Evolutionary conservation across 83 land plant genomes (phyloP).

Genomic region (Picea abies): DNA sequence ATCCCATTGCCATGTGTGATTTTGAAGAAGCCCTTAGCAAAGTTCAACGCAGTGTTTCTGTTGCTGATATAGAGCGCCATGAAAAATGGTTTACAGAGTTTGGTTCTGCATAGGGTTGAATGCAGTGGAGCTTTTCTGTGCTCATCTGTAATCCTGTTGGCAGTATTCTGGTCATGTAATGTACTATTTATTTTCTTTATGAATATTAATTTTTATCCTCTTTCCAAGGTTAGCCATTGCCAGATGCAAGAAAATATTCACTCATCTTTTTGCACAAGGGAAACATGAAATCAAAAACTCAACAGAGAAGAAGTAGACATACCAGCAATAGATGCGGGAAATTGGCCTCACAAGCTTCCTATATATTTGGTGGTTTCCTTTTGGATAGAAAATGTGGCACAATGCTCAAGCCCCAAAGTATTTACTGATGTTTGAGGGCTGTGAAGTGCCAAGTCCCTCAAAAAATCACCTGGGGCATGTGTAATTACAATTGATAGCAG

Average conservation of each 20-base stretch:
- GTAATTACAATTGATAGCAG: slow-evolving; percentile 1
- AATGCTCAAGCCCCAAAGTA: background rate
- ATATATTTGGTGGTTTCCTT: background rate
- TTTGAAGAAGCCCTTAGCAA: slow-evolving; percentile 90
- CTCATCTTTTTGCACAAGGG: background rate
- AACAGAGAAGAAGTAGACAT: background rate
- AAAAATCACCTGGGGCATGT: background rate
- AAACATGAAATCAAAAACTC: background rate
- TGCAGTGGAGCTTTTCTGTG: background rate
- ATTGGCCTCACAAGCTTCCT: background rate
- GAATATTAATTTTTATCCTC: background rate
- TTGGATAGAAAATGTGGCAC: background rate
- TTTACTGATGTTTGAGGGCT: background rate
- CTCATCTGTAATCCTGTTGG: slow-evolving; percentile 1
- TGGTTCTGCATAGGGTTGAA: slow-evolving; percentile 70
- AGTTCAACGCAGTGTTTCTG: slow-evolving; percentile 88
- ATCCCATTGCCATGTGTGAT: slow-evolving; percentile 98
- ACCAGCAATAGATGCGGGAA: background rate
- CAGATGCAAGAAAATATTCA: slow-evolving; percentile 1
- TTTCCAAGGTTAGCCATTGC: background rate
- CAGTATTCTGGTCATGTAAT: background rate
- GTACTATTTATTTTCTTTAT: slow-evolving; percentile 8
- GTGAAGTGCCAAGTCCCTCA: background rate
- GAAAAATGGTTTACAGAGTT: slow-evolving; percentile 97
- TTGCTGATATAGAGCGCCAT: slow-evolving; percentile 86